Evolutionary conservation across 2,329 filamentous ascomycete genomes (phyloP), one percentile per base, ranked within the genome.

Genomic region (Hypoxylon rubiginosum): DNA sequence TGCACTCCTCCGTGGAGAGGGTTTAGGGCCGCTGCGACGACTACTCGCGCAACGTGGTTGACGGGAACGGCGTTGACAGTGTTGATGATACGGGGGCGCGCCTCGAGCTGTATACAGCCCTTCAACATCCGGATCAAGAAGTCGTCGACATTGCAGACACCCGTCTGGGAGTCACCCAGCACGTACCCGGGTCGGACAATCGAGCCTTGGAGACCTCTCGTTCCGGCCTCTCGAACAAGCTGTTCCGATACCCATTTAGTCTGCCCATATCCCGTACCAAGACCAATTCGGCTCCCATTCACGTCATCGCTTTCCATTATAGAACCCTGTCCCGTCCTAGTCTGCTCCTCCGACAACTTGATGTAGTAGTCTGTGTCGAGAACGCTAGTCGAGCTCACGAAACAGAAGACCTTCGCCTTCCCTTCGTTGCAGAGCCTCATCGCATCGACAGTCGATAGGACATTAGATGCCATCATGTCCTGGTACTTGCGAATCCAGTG

Each of bases 31-130:
- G 90, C 84, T 0, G 94, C 92, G 17, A 93, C 88, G 26, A 97
- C 91, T 7, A 97, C 87, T n/a, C 88, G 85, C 1, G 91, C 88
- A 36, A 97, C 94, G 71, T 97, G 93, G 67, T 89, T 89, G 26
- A 97, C 94, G 0, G 95, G 94, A 0, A 97, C 92, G 78, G 91
- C 89, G 82, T 97, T 98, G 79, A 97, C 89, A 0, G 93, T 92
- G 82, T 97, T 98, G 77, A 84, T 80, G 71, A 97, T 97, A 71
- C 87, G 85, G 0, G 94, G 95, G 0, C 93, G 86, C 2, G 85
- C 84, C 2, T 82, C 82, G 2, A 97, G 84, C 79, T 98, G 94
- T 54, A 97, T 83, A 74, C 93, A 97, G 62, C 93, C 94, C 82
- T 97, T 97, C 61, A 91, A 82, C 81, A 97, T 88, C 41, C 95